Base-by-base conservation (phyloP, 192 early-diverging fungal genomes). In the Coemansia sp. region DNA sequence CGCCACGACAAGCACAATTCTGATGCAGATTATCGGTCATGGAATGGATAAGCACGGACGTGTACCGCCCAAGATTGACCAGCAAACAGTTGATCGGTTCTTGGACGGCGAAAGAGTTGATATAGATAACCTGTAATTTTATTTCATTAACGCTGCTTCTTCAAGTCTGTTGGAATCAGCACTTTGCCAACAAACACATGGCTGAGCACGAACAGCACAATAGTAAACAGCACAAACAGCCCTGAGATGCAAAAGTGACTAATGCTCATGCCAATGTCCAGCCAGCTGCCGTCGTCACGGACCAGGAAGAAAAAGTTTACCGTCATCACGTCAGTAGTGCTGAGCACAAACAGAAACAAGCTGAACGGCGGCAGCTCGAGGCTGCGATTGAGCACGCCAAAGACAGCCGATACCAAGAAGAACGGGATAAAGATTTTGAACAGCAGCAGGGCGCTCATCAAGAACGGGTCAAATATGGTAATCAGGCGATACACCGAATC, bases 251-350 rank as follows among this genome's bases (percentile, higher is more conserved):
- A 89, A 76, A 96, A 98, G 69, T 98, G 96, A 59, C 89, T 92
- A 67, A 98, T 98, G 51, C 90, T 92, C 49, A 93, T 95, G 22
- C 96, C 96, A 70, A 98, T 98, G 75, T 98, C 96, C 27, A 98
- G 78, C 96, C 96, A 98, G 54, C 87, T 89, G 11, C 96, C 96
- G 69, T 88, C 82, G 79, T 98, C 96, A 16, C 85, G 68, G 35
- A 98, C 96, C 48, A 96, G 83, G 63, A 92, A 98, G 69, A 98
- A 98, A 69, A 98, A 98, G 83, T 95, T 95, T 58, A 98, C 83
- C 1, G 96, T 95, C 88, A 93, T 92, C 0, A 98, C 82, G 73
- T 98, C 96, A 0, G 91, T 93, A 11, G 92, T 94, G 35, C 87
- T 85, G 11, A 96, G 74, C 7, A 95, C 93, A 53, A 94, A 66